Conservation (phyloP, 73 alveolate species). For the Paramecium pentaurelia region DNA sequence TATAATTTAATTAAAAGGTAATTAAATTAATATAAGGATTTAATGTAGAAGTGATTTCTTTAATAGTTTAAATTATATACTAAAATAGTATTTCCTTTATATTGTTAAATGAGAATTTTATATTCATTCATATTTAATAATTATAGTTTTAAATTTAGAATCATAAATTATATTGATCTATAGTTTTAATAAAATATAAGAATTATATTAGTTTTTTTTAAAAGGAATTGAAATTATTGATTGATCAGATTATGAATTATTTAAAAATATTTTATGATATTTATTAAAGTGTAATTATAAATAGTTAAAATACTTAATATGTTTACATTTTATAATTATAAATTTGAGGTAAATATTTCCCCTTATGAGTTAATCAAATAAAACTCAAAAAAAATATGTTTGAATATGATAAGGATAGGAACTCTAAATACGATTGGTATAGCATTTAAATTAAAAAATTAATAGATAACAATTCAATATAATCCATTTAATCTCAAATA, state of each 20-base stretch:
- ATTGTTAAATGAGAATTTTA: no score
- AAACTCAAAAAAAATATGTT: not conserved
- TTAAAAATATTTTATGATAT: not conserved
- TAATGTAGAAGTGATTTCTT: no score
- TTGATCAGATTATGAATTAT: not conserved
- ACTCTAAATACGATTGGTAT: not conserved
- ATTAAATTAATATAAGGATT: no score
- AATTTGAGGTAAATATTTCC: conserved; percentile 16
- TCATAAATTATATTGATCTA: no score
- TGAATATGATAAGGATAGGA: not conserved
- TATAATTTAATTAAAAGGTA: no score
- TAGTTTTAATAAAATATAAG: no score
- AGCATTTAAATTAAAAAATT: not conserved
- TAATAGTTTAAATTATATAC: no score
- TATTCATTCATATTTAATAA: no score
- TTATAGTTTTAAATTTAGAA: no score
- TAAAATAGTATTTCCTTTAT: no score
- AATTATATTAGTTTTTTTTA: not conserved
- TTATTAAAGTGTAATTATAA: not conserved
- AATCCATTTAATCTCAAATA: not conserved
- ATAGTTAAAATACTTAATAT: not conserved
- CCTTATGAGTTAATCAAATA: not conserved
- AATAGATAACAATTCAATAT: not conserved
- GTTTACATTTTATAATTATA: conserved; percentile 2
- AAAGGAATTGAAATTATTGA: not conserved